Base-by-base conservation (phyloP, 306 rosid genomes). In the Leucaena leucocephala region DNA sequence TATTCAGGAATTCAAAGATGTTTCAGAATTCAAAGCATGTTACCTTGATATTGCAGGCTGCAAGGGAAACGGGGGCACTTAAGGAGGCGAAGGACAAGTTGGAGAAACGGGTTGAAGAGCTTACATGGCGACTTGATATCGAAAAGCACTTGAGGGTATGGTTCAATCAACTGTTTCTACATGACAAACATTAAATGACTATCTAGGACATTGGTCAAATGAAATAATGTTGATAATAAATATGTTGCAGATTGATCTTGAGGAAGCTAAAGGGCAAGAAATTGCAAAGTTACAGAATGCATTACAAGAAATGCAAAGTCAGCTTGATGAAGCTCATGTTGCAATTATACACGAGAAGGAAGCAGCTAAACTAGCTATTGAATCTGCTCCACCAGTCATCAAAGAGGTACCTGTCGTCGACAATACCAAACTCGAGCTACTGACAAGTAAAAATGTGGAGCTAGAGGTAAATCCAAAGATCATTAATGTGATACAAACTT, bases 31-130 rank as follows among this genome's bases (percentile, higher is more conserved):
- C 65, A 2, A 84, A 71, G 76, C 43, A 65, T 68, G 71, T 66
- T 6, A 38, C 8, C 1, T 64, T 43, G 35, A 16, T 57, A 78
- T 78, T 82, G 72, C 78, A 93, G 98, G 98, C 94, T 83, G 97
- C 98, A 78, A 89, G 94, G 85, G 98, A 93, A 66, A 87, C 97
- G 0, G 98, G 98, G 8, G 98, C 97, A 59, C 98, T 93, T 64
- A 93, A 89, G 87, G 98, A 91, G 80, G 98, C 98, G 2, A 93
- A 93, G 89, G 98, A 93, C 89, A 93, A 91, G 83, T 81, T 93
- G 87, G 98, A 93, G 86, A 93, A 93, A 86, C 98, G 94, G 4
- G 98, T 93, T 14, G 98, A 93, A 83, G 98, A 93, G 85, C 90
- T 93, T 52, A 82, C 91, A 65, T 93, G 98, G 98, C 82, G 98